These are phyloP conservation scores for Lolium multiflorum DNA, from an alignment of 176 grass and related monocot species.

Conservation along the genomic window DNA sequence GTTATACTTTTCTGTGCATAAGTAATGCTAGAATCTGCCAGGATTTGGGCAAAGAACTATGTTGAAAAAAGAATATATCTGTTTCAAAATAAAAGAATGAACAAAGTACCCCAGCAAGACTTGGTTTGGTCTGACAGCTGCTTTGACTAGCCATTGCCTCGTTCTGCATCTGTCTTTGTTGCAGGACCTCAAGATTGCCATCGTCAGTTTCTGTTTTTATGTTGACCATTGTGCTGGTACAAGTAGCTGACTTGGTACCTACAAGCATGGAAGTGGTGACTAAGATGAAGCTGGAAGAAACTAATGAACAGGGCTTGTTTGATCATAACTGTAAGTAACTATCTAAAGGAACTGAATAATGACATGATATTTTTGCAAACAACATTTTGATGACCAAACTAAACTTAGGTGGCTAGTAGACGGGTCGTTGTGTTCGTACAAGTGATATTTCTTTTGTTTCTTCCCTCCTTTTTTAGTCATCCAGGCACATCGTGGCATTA, in stretches of 20 bases:
- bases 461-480: neutral
- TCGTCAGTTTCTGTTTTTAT: neutral
- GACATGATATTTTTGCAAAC: neutral
- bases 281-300: constrained; percentile 12
- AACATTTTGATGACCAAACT: neutral
- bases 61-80: neutral
- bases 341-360: neutral
- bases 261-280: neutral
- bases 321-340: neutral
- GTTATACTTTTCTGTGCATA: neutral
- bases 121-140: neutral
- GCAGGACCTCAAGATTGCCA: constrained; percentile 6
- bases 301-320: neutral
- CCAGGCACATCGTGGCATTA: too few species aligned
- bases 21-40: neutral
- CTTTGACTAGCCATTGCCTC: neutral
- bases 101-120: neutral
- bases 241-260: neutral
- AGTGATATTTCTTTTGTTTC: neutral
- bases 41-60: neutral
- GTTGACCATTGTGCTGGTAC: neutral
- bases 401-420: neutral
- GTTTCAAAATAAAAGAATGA: constrained; percentile 1
- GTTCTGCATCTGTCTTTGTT: neutral
- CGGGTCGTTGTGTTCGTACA: neutral